These are phyloP conservation scores for Hevea brasiliensis DNA, from an alignment of 345 rosid species.

Conservation along the genomic window DNA sequence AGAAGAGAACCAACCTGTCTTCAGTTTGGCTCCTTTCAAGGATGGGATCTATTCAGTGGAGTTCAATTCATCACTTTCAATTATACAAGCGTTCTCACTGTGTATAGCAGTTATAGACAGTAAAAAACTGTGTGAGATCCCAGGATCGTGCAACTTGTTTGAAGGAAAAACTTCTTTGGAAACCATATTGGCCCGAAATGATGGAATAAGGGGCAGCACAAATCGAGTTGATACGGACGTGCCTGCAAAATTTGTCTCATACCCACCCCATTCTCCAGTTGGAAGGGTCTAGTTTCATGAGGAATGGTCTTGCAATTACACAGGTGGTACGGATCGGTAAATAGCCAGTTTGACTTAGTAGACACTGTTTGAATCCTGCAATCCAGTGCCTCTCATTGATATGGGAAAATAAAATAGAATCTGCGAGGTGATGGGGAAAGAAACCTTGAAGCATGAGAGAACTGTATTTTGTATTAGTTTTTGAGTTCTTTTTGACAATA, in stretches of 20 bases:
- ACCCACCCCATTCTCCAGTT: slow-evolving; percentile 73
- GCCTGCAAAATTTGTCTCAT: slow-evolving; percentile 55
- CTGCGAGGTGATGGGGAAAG: neutral
- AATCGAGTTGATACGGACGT: slow-evolving; percentile 36
- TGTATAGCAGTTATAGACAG: slow-evolving; percentile 74
- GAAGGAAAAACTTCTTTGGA: slow-evolving; percentile 21
- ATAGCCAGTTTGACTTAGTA: slow-evolving; percentile 15
- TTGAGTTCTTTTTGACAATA: neutral
- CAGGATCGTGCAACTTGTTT: slow-evolving; percentile 11
- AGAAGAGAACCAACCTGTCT: slow-evolving; percentile 50
- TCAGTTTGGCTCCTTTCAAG: slow-evolving; percentile 64
- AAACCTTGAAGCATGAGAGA: slow-evolving; percentile 13
- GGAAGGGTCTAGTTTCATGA: slow-evolving; percentile 58
- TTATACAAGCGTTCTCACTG: slow-evolving; percentile 79
- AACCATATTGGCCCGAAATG: slow-evolving; percentile 12
- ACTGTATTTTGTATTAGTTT: slow-evolving; percentile 19
- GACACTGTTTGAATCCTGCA: slow-evolving; percentile 15
- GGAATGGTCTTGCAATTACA: slow-evolving; percentile 27
- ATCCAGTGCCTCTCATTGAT: slow-evolving; percentile 1
- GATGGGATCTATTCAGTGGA: slow-evolving; percentile 84
- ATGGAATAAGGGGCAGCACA: slow-evolving; percentile 26
- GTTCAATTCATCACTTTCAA: slow-evolving; percentile 65
- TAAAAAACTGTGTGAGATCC: slow-evolving; percentile 25
- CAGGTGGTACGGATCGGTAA: slow-evolving; percentile 13
- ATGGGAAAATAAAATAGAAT: slow-evolving; percentile 19